Conservation (phyloP, 345 rosid species). For the Carallia brachiata region DNA sequence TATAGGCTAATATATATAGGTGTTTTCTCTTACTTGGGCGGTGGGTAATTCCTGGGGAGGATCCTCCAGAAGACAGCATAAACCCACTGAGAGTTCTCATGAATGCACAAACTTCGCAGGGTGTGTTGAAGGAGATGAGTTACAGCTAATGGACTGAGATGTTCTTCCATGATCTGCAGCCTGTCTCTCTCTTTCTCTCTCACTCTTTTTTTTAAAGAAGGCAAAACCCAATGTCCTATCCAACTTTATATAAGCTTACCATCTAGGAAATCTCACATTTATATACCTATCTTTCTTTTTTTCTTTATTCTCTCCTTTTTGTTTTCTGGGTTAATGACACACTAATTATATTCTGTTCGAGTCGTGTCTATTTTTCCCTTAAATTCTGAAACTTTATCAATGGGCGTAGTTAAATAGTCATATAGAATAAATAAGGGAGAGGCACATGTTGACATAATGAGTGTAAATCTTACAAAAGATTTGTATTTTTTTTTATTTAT, state of each 20-base stretch:
- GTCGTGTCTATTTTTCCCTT: too few species aligned
- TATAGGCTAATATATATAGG: background rate
- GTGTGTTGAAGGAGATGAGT: slow-evolving; percentile 99
- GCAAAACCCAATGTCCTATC: slow-evolving; percentile 44
- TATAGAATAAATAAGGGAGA: too few species aligned
- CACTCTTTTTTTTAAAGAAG: slow-evolving; percentile 40
- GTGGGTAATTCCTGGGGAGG: slow-evolving; percentile 97
- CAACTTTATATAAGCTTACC: slow-evolving; percentile 60
- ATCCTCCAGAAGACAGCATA: slow-evolving; percentile 99
- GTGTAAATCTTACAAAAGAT: too few species aligned
- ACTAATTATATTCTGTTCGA: too few species aligned
- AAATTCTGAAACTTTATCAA: too few species aligned
- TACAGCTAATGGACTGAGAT: slow-evolving; percentile 72
- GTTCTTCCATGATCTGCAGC: slow-evolving; percentile 34
- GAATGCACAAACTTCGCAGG: slow-evolving; percentile 84
- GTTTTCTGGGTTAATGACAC: background rate
- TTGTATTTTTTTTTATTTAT: too few species aligned
- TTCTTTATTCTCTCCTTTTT: background rate
- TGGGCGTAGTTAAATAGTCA: too few species aligned
- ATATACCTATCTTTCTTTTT: slow-evolving; percentile 14
- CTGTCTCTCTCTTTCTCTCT: slow-evolving; percentile 16
- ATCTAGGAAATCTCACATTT: slow-evolving; percentile 31
- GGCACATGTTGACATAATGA: too few species aligned
- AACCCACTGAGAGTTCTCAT: slow-evolving; percentile 94
- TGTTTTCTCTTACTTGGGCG: slow-evolving; percentile 76